phyloP scores from a whole-genome alignment of 2,329 filamentous ascomycete genomes.

The Mariannaea sp. region DNA sequence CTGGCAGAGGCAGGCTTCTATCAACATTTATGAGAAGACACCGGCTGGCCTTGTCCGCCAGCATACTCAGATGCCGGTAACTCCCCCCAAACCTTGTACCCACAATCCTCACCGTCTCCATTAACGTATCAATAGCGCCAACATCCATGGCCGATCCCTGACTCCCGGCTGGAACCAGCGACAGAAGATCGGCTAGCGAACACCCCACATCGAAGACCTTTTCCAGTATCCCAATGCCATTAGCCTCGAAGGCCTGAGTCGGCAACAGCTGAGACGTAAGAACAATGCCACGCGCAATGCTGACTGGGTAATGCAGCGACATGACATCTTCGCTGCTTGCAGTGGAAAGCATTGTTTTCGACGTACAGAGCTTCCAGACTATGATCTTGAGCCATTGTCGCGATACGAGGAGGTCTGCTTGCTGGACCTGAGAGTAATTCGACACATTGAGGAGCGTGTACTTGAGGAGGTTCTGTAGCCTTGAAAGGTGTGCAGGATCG shows the following conservation, averaged over 20 bases:
- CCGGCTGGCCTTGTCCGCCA: slow-evolving; percentile 15
- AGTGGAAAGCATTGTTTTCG: slow-evolving; percentile 26
- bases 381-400: slow-evolving; percentile 37
- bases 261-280: slow-evolving; percentile 31
- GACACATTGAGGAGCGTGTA: slow-evolving; percentile 15
- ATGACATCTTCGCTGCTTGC: slow-evolving; percentile 29
- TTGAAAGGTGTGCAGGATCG: slow-evolving; percentile 10
- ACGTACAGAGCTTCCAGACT: slow-evolving; percentile 38
- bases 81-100: slow-evolving; percentile 12
- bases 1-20: not conserved
- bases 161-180: not conserved
- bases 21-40: slow-evolving; percentile 11
- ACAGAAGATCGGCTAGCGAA: slow-evolving; percentile 36
- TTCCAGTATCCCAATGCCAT: slow-evolving; percentile 42
- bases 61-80: slow-evolving; percentile 18
- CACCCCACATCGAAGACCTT: slow-evolving; percentile 44
- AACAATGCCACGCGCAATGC: slow-evolving; percentile 36
- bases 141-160: slow-evolving; percentile 10
- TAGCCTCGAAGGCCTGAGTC: slow-evolving; percentile 38
- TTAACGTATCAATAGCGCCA: slow-evolving; percentile 15
- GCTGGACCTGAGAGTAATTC: slow-evolving; percentile 25
- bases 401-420: slow-evolving; percentile 35
- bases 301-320: slow-evolving; percentile 35
- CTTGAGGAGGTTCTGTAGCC: slow-evolving; percentile 22
- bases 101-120: slow-evolving; percentile 21